Conservation (phyloP, 1,284 basidiomycete genomes). For the Mycena citricolor region DNA sequence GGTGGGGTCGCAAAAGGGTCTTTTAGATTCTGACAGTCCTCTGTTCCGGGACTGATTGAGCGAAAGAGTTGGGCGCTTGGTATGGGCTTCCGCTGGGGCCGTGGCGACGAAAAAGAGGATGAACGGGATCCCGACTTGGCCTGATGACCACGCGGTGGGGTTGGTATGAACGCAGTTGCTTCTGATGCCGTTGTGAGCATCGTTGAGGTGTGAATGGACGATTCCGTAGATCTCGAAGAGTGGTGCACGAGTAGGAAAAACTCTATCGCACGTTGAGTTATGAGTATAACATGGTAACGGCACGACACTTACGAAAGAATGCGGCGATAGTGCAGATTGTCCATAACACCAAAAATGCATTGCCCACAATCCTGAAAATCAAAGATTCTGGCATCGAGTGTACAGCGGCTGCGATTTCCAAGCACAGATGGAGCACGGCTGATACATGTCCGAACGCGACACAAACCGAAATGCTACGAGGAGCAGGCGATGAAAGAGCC, state of each 20-base stretch:
- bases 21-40: slow-evolving; percentile 19
- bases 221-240: too few species aligned
- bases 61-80: not conserved
- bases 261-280: too few species aligned
- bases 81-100: slow-evolving; percentile 16
- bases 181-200: slow-evolving; percentile 15
- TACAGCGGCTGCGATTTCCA: slow-evolving; percentile 10
- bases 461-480: slow-evolving; percentile 12
- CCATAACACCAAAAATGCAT: slow-evolving; percentile 21
- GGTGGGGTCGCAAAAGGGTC: slow-evolving; percentile 19
- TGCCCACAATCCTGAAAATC: slow-evolving; percentile 16
- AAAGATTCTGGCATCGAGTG: slow-evolving; percentile 15
- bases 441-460: slow-evolving; percentile 18
- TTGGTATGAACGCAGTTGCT: slow-evolving; percentile 13
- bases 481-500: slow-evolving; percentile 1
- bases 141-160: slow-evolving; percentile 8
- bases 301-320: slow-evolving; percentile 16
- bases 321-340: slow-evolving; percentile 21
- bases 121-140: slow-evolving; percentile 13
- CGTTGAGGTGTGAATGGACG: slow-evolving; percentile 5
- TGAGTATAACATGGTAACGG: slow-evolving; percentile 3
- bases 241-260: slow-evolving; percentile 11
- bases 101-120: slow-evolving; percentile 21
- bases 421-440: slow-evolving; percentile 19
- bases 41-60: slow-evolving; percentile 4